Base-by-base conservation (phyloP, 2,329 filamentous ascomycete genomes). In the Claviceps arundinis region DNA sequence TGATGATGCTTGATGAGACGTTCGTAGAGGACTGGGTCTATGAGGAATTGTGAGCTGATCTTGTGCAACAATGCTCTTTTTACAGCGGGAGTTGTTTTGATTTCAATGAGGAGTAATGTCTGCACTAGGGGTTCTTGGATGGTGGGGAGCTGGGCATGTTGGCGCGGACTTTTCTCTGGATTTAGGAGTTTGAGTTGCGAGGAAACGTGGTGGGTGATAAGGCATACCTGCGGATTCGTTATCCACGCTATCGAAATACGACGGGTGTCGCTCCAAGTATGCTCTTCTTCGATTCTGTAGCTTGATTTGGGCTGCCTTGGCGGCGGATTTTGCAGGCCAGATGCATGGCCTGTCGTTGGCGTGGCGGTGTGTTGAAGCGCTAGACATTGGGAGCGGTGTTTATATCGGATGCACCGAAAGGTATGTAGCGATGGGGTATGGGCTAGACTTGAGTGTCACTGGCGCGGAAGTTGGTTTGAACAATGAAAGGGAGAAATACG, bases 1-100 rank as follows among this genome's bases (percentile, higher is more conserved):
- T 90, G 87, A 64, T 89, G 90, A 50, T 80, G 81, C 50, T 87
- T 81, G 55, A 95, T 78, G 24, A 94, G 75, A 50, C 80, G 78
- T 65, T 94, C 87, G 71, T 95, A 95, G 37, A 94, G 77, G 8
- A 91, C 71, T 1, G 89, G 88, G 67, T 93, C 87, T 77, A 53
- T 24, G 24, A 24, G 17, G 9, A 14, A 26, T 6, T 19, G 41
- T 11, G 14, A 22, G 7, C 30, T 34, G 30, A 34, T 34, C 30
- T 34, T 34, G 30, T 34, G 30, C 30, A 34, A 34, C 3, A 34
- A 34, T 34, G 30, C 30, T 34, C 30, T 34, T 34, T 34, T 34
- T 30, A 34, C 30, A 11, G 4, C 4, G 9, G 30, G 30, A 4
- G 0, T 34, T 34, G 3, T 34, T 11, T 34, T 34, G 30, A 19